Base-by-base conservation (phyloP, 108 stramenopile genomes). In the Chaetoceros muelleri region DNA sequence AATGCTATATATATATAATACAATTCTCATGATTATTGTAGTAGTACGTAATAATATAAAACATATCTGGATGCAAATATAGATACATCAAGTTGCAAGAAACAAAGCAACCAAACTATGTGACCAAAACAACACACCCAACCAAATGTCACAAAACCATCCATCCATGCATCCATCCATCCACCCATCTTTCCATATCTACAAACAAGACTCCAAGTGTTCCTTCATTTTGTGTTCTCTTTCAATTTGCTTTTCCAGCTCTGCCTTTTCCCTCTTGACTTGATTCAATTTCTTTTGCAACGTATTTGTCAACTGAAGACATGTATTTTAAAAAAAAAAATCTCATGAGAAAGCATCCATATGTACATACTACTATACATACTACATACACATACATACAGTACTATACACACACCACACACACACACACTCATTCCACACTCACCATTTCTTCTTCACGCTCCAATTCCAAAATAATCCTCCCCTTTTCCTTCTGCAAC, bases 371-470 rank as follows among this genome's bases (percentile, higher is more conserved):
- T 24, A 17, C 47, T 16, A 16, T 7, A 20, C 22, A 59, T 24
- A 19, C 8, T 16, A 19, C 22, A 63, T 55, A 55, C 52, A 54
- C 13, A 51, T 20, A 18, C 16, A 17, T 30, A 28, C 20, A 55
- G 19, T 21, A 55, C 27, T 21, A 22, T 22, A 46, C 2, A 3
- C 46, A 44, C 17, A 44, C 40, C 40, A 44, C 13, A 17, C 17
- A 44, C 40, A 44, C 8, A 8, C 40, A 13, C 40, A 44, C 17
- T 44, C 40, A 8, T 44, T 17, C 8, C 17, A 13, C 40, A 53
- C 71, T 50, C 47, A 72, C 71, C 70, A 75, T 63, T 63, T 75
- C 74, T 55, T 75, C 74, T 55, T 75, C 74, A 25, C 70, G 46
- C 26, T 75, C 74, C 50, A 75, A 56, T 44, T 75, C 74, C 20